Percentiles rank a stretch among this genome's conserved stretches.
Evolutionary conservation across 345 rosid species (phyloP).

Genomic region (Erucastrum elatum): DNA sequence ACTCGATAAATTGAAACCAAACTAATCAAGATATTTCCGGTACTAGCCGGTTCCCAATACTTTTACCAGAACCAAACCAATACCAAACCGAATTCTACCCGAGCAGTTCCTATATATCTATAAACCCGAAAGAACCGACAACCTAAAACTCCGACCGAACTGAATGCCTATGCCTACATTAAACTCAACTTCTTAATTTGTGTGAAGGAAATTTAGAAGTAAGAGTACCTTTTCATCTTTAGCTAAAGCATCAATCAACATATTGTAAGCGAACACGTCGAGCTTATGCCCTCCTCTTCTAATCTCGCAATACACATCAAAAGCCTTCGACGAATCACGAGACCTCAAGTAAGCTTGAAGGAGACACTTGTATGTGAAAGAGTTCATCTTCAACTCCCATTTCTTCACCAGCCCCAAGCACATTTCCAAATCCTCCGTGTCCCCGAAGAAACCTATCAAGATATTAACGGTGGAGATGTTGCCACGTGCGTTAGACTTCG

Average conservation of each 20-base stretch:
- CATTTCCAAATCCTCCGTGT: slow-evolving; percentile 53
- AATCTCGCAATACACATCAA: slow-evolving; percentile 64
- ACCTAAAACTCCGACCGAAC: neutral
- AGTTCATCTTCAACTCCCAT: slow-evolving; percentile 79
- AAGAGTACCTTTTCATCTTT: slow-evolving; percentile 66
- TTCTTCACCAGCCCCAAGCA: slow-evolving; percentile 59
- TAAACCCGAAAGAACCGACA: neutral
- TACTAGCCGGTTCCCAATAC: neutral
- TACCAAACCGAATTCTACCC: neutral
- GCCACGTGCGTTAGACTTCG: slow-evolving; percentile 49
- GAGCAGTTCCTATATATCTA: neutral
- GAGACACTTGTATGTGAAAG: slow-evolving; percentile 77
- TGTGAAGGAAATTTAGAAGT: neutral
- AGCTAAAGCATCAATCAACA: slow-evolving; percentile 86
- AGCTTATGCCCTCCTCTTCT: slow-evolving; percentile 65
- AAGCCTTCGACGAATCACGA: slow-evolving; percentile 51
- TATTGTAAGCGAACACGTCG: slow-evolving; percentile 79
- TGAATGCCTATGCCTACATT: neutral
- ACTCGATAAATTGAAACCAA: neutral
- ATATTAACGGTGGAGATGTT: slow-evolving; percentile 78
- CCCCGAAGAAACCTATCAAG: slow-evolving; percentile 65
- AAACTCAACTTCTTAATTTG: neutral
- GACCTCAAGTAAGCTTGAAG: slow-evolving; percentile 83
- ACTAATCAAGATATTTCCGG: neutral
- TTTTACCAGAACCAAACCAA: neutral